Base-by-base conservation (phyloP, 1,139 yeast species). In the Blastobotrys malaysiensis region DNA sequence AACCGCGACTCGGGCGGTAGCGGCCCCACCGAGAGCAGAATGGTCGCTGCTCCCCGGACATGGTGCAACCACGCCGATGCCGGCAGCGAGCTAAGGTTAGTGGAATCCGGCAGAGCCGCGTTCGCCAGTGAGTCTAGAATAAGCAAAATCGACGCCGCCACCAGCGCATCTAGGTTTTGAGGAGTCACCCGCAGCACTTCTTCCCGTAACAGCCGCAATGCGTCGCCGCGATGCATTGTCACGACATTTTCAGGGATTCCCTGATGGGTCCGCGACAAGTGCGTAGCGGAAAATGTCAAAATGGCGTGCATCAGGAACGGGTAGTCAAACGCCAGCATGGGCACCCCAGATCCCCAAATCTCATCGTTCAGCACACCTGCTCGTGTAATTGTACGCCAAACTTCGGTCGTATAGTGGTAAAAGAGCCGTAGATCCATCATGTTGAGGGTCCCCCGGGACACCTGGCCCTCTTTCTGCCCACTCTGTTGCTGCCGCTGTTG, bases 11-110 rank as follows among this genome's bases (percentile, higher is more conserved):
- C 78, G 59, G 87, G 91, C 14, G 95, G 88, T 53, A 90, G 74
- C 2, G 97, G 97, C 88, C 97, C 90, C 14, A 90, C 96, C 0
- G 97, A 96, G 0, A 96, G 87, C 55, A 91, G 75, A 50, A 91
- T 91, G 0, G 97, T 91, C 3, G 97, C 97, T 0, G 97, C 97
- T 20, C 97, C 98, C 64, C 95, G 88, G 13, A 91, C 97, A 67
- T 91, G 97, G 74, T 89, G 93, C 55, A 91, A 84, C 98, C 98
- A 91, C 0, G 97, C 96, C 6, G 93, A 84, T 1, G 97, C 93
- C 1, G 97, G 96, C 53, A 90, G 73, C 4, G 88, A 80, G 48
- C 69, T 59, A 19, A 71, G 59, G 5, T 62, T 52, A 58, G 66
- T 64, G 21, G 66, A 64, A 14, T 27, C 77, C 1, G 96, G 90